A percentile compares a stretch with the other conserved stretches of the same genome.
These are phyloP conservation scores for Cryptosporidium viatorum DNA, from an alignment of 169 alveolate species.

Conservation along the genomic window DNA sequence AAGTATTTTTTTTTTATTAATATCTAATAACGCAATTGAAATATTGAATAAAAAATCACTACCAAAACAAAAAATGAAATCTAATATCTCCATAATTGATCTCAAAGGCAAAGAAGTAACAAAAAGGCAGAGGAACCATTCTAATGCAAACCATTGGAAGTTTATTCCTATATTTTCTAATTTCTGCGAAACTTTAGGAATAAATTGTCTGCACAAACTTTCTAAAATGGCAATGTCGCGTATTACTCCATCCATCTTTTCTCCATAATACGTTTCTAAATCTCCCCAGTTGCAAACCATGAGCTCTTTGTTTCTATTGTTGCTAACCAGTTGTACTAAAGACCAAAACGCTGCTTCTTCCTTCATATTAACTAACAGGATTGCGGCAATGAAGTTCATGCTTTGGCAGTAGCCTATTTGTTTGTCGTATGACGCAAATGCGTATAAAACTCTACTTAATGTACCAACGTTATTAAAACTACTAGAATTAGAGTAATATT, in stretches of 20 bases:
- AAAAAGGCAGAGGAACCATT: slow-evolving; percentile 71
- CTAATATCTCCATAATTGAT: slow-evolving; percentile 21
- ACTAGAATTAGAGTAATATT: neutral
- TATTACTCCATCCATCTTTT: slow-evolving; percentile 49
- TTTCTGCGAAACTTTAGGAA: slow-evolving; percentile 29
- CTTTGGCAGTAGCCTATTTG: slow-evolving; percentile 87
- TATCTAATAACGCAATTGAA: slow-evolving; percentile 65
- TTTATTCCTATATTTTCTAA: slow-evolving; percentile 28
- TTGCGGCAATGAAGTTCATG: slow-evolving; percentile 85
- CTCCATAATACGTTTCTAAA: slow-evolving; percentile 23
- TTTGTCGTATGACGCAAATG: slow-evolving; percentile 78
- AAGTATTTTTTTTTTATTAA: slow-evolving; percentile 33
- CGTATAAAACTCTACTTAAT: slow-evolving; percentile 82
- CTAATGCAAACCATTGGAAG: slow-evolving; percentile 73
- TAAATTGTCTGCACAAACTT: slow-evolving; percentile 5
- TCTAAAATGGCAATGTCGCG: slow-evolving; percentile 44
- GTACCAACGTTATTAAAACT: neutral
- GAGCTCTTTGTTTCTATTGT: slow-evolving; percentile 10
- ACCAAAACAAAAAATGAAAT: slow-evolving; percentile 63
- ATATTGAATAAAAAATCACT: slow-evolving; percentile 24
- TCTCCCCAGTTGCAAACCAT: slow-evolving; percentile 28
- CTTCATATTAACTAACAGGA: slow-evolving; percentile 83
- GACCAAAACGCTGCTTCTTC: slow-evolving; percentile 85
- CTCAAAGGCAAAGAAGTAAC: slow-evolving; percentile 42
- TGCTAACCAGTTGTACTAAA: slow-evolving; percentile 35